Evolutionary conservation across 306 rosid genomes (phyloP).

Genomic region (Prunus armeniaca): DNA sequence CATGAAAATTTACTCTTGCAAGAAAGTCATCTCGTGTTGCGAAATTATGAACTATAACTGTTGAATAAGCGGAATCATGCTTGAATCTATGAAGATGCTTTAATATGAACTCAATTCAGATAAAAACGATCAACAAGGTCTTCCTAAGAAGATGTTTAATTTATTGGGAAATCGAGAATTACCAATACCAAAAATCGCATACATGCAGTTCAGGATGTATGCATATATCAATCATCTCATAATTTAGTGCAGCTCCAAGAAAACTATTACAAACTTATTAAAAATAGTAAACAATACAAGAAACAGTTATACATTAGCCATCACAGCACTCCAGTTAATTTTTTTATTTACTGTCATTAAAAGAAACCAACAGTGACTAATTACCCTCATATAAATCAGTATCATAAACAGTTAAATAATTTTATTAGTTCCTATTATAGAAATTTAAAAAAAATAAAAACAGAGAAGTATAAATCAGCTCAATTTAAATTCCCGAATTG

Average conservation of each 20-base stretch:
- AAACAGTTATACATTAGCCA: neutral
- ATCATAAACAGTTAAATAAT: neutral
- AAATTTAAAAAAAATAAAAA: neutral
- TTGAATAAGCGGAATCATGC: neutral
- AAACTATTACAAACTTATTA: neutral
- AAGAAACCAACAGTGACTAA: slow-evolving; percentile 8
- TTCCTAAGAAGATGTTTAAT: neutral
- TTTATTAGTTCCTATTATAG: neutral
- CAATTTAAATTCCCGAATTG: neutral
- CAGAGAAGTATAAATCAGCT: neutral
- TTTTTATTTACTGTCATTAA: neutral
- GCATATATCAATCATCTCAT: neutral
- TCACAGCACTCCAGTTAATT: neutral
- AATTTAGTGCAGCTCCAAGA: neutral
- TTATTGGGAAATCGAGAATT: neutral
- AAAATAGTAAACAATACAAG: neutral
- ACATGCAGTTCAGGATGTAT: neutral
- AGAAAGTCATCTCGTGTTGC: no score
- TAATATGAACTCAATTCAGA: neutral
- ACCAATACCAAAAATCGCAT: neutral
- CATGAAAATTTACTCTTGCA: no score
- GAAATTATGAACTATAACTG: neutral
- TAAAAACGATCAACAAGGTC: neutral
- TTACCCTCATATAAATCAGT: neutral
- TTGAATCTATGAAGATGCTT: neutral